Base-by-base conservation (phyloP, 208 protist species). In the Acanthamoeba castellanii region DNA sequence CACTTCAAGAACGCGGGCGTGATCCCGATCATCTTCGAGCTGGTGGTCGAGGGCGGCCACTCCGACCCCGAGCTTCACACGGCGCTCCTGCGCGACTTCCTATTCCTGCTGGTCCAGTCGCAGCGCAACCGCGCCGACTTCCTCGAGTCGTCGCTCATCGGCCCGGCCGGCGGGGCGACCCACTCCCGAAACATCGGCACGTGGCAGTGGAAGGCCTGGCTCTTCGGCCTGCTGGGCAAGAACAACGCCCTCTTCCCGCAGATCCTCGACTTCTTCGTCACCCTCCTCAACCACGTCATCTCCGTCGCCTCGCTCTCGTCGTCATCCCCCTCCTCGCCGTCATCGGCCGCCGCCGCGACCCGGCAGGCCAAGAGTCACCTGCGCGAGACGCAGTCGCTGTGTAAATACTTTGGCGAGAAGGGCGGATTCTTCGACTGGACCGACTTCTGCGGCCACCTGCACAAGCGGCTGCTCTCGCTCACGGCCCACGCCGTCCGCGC, bases 131-230 rank as follows among this genome's bases (percentile, higher is more conserved):
- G 66, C 14, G 47, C 30, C 1, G 87, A 30, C 18, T 92, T 92
- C 45, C 61, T 92, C n/a, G 81, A 88, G 34, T 55, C 81, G 6
- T 88, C 81, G 81, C 81, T 88, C 27, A 42, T 88, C 81, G 50
- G 50, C 6, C 87, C 47, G 27, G 5, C 87, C 27, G 87, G n/a
- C 7, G 66, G 57, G 3, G 74, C 87, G 64, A 52, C 42, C 30
- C 16, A 27, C 32, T 0, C 18, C 8, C 57, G 87, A 45, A 34
- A 14, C 45, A 78, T 92, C 66, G 87, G 87, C 45, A 61, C 87
- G 6, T 92, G 87, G 87, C 87, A 92, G 87, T 92, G 87, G 87
- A 92, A 92, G 66, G 66, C 87, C 27, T 92, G 87, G 87, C 87
- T 92, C 32, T 92, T 92, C 32, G 87, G 87, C 8, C 66, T 92